Evolutionary conservation across 2,329 filamentous ascomycete genomes (phyloP).

Genomic region (Pseudovirgaria hyperparasitica): DNA sequence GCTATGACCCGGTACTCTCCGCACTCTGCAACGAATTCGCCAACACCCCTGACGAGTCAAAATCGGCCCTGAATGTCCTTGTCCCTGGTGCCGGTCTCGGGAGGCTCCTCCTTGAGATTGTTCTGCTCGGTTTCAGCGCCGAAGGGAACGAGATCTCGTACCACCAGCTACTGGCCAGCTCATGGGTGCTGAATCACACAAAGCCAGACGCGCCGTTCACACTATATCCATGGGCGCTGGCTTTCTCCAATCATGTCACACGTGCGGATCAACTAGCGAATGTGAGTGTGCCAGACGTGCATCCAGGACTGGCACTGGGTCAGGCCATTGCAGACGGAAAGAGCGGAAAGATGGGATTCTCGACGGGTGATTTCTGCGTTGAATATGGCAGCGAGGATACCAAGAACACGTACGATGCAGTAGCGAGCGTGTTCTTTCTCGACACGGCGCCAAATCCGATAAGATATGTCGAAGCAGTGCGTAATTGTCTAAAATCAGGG

Average conservation of each 20-base stretch:
- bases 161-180: conserved; percentile 82
- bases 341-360: conserved; percentile 75
- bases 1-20: conserved; percentile 60
- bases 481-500: conserved; percentile 60
- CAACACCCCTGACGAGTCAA: conserved; percentile 10
- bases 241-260: conserved; percentile 72
- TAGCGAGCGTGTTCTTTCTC: conserved; percentile 88
- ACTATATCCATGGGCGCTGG: conserved; percentile 75
- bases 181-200: conserved; percentile 60
- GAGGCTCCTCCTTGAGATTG: conserved; percentile 79
- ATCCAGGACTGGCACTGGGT: conserved; percentile 25
- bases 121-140: conserved; percentile 54
- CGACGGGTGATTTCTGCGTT: conserved; percentile 84
- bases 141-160: conserved; percentile 95
- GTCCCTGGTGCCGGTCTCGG: conserved; percentile 86
- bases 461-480: conserved; percentile 75
- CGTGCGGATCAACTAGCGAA: conserved; percentile 62
- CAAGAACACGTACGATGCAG: conserved; percentile 57
- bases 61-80: conserved; percentile 49
- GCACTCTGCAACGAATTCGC: conserved; percentile 44
- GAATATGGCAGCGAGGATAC: conserved; percentile 58
- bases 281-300: conserved; percentile 66
- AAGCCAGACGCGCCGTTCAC: conserved; percentile 48
- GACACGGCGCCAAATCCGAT: conserved; percentile 93
- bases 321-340: conserved; percentile 13